Evolutionary conservation across 345 rosid species (phyloP), one percentile per base, ranked within the genome.

Genomic region (Heritiera littoralis): DNA sequence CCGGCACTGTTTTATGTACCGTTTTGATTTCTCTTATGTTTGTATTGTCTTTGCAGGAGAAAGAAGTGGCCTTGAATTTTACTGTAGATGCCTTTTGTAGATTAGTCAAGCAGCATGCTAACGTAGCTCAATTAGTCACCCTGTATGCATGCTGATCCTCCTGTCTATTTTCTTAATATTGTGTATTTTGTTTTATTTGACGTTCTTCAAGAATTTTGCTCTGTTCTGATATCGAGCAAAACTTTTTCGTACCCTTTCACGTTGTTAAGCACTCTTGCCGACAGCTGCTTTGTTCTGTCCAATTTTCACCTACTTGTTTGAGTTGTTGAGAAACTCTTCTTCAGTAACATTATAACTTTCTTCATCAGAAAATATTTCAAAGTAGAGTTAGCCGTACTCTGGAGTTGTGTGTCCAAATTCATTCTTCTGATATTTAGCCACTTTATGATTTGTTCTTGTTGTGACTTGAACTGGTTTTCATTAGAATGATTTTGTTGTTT

Each of bases 41-140:
- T 41, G 17, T 75, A 55, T 80, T 84, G 83, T 80, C 74, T 64
- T 55, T 89, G 90, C 95, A 96, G 99, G 99, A 96, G 90, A 96
- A 96, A 90, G 99, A 96, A 90, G 87, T 86, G 89, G 93, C 98
- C 92, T 89, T 96, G 88, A 96, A 90, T 87, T 82, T 86, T 63
- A 89, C 97, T 65, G 88, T 96, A 80, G 98, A 96, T 90, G 87
- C 86, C 52, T 96, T 96, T 86, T 96, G 99, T 92, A 96, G 95
- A 96, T 88, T 96, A 92, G 95, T 92, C 86, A 96, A 92, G 92
- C 95, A 90, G 85, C 92, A 92, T 76, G 85, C 99, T 67, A 94
- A 89, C 91, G 87, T 92, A 92, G 92, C 95, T 78, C 99, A 96
- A 83, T 87, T 96, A 90, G 94, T 92, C 81, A 88, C 97, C 84